phyloP scores from a whole-genome alignment of 306 rosid genomes.

The Mimosa pudica region DNA sequence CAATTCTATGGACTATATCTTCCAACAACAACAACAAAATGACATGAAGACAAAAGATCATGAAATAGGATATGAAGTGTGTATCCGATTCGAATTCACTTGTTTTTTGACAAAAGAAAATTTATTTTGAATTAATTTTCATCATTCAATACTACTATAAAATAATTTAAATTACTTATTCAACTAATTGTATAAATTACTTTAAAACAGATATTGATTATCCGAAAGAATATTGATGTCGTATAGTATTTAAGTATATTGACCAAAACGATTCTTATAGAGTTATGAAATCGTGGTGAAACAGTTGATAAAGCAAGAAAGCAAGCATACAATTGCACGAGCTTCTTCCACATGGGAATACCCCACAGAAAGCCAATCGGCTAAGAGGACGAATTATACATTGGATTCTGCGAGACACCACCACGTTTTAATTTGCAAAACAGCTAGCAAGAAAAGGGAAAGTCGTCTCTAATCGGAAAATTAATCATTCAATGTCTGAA shows the following conservation, averaged over 20 bases:
- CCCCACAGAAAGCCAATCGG: neutral
- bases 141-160: neutral
- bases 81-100: neutral
- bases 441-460: neutral
- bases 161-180: neutral
- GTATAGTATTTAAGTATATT: too few species aligned
- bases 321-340: neutral
- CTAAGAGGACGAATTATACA: neutral
- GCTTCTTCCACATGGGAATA: slow-evolving; percentile 9
- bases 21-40: neutral
- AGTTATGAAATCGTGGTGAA: neutral
- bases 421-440: neutral
- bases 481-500: neutral
- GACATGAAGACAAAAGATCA: neutral
- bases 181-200: neutral
- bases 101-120: neutral
- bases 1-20: neutral
- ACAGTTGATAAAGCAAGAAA: neutral
- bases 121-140: neutral
- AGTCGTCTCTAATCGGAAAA: neutral
- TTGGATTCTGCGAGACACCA: neutral
- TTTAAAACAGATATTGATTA: neutral
- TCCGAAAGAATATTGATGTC: neutral
- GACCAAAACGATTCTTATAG: too few species aligned
- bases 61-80: neutral